phyloP scores from a whole-genome alignment of 768 basidiomycete species.

The Rhodotorula sphaerocarpa region DNA sequence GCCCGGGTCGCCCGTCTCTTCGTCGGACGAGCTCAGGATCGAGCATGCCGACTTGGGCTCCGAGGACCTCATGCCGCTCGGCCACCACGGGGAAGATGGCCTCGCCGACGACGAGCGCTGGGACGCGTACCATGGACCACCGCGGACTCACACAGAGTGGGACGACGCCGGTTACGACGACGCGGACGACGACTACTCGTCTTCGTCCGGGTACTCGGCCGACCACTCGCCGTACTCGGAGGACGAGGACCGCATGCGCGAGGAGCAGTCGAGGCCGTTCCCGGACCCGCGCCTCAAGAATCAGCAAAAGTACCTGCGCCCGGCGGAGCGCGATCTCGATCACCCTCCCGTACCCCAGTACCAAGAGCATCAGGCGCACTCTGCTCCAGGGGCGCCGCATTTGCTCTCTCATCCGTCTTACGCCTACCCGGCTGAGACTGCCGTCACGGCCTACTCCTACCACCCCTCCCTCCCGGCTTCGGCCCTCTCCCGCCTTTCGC shows the following conservation, averaged over 20 bases:
- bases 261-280: conserved; percentile 8
- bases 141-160: too few relatives aligned
- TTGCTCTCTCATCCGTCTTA: background rate
- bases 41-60: too few relatives aligned
- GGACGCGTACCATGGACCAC: too few relatives aligned
- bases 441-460: background rate
- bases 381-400: too few relatives aligned
- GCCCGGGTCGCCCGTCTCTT: background rate
- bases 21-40: background rate
- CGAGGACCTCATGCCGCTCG: too few relatives aligned
- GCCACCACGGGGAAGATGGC: too few relatives aligned
- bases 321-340: background rate
- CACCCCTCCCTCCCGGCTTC: background rate
- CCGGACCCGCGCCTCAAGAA: background rate
- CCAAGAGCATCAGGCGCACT: too few relatives aligned
- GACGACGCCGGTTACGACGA: background rate
- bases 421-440: too few relatives aligned
- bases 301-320: conserved; percentile 11
- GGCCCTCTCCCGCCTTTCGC: too few relatives aligned
- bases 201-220: background rate
- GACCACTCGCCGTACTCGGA: too few relatives aligned
- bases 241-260: too few relatives aligned
- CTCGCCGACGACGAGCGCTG: too few relatives aligned
- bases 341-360: background rate
- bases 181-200: background rate